A percentile compares a stretch with the other conserved stretches of the same genome.
Conservation (phyloP, 495 filamentous ascomycete genomes). For the Penicillium maclennaniae region DNA sequence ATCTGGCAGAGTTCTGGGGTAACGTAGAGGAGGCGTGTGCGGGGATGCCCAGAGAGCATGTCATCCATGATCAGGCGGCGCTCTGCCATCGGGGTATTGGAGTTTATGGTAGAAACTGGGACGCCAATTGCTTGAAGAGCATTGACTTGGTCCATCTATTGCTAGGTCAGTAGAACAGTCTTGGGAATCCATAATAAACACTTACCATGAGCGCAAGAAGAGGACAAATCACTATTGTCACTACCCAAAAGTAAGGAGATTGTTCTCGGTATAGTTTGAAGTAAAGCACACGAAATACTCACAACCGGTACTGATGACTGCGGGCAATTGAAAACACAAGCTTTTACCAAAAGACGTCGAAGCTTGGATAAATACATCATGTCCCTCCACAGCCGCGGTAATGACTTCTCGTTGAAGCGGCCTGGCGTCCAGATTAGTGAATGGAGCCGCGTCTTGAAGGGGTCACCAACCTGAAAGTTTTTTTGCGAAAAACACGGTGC, state of each 20-base stretch:
- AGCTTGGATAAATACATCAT: slow-evolving; percentile 93
- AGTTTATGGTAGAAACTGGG: slow-evolving; percentile 81
- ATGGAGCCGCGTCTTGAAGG: background rate
- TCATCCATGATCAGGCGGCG: slow-evolving; percentile 69
- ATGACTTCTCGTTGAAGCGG: slow-evolving; percentile 89
- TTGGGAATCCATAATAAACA: background rate
- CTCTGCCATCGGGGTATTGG: slow-evolving; percentile 62
- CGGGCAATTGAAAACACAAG: slow-evolving; percentile 89
- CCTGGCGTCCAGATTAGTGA: slow-evolving; percentile 41
- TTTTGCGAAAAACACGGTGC: slow-evolving; percentile 75
- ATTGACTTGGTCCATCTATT: slow-evolving; percentile 84
- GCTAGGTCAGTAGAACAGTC: background rate
- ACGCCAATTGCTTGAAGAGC: slow-evolving; percentile 70
- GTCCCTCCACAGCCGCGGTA: slow-evolving; percentile 66
- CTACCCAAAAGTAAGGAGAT: slow-evolving; percentile 32
- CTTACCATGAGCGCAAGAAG: slow-evolving; percentile 85
- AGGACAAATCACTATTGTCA: slow-evolving; percentile 89
- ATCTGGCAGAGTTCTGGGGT: slow-evolving; percentile 85
- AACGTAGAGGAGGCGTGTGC: slow-evolving; percentile 81
- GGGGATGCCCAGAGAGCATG: slow-evolving; percentile 81
- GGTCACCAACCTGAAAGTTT: slow-evolving; percentile 58
- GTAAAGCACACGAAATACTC: slow-evolving; percentile 26
- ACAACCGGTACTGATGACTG: slow-evolving; percentile 83
- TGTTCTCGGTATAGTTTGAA: background rate
- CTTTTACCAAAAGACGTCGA: slow-evolving; percentile 97